Evolutionary conservation across 2,329 filamentous ascomycete genomes (phyloP).

Genomic region (Huntiella savannae): DNA sequence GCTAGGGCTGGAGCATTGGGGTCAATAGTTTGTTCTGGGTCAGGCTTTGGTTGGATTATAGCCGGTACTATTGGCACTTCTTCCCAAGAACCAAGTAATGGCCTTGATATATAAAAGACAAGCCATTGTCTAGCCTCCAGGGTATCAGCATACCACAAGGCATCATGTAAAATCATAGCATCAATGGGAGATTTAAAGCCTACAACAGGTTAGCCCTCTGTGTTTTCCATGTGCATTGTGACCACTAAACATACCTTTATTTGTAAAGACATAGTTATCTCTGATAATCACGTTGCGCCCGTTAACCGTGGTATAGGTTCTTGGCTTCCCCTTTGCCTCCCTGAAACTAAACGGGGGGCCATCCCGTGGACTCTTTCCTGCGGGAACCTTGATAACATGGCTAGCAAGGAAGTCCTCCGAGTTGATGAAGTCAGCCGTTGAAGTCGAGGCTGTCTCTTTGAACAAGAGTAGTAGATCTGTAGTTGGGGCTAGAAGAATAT

Average conservation of each 20-base stretch:
- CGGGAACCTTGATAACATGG: conserved; percentile 59
- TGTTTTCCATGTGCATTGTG: neutral
- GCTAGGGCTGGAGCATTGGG: conserved; percentile 12
- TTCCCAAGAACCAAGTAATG: conserved; percentile 69
- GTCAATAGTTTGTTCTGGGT: too few relatives aligned
- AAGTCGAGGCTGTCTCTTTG: conserved; percentile 71
- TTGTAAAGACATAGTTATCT: conserved; percentile 81
- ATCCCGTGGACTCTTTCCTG: conserved; percentile 29
- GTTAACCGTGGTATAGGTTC: conserved; percentile 84
- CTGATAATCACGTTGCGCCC: conserved; percentile 87
- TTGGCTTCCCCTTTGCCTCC: conserved; percentile 80
- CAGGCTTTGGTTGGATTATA: conserved; percentile 16
- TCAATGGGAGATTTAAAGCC: conserved; percentile 86
- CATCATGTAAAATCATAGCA: conserved; percentile 67
- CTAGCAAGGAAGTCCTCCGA: conserved; percentile 92
- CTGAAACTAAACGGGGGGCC: conserved; percentile 42
- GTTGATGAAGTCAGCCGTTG: conserved; percentile 61
- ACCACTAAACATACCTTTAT: conserved; percentile 50
- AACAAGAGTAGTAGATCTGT: conserved; percentile 80
- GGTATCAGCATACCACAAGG: conserved; percentile 75
- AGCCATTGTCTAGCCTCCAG: conserved; percentile 86
- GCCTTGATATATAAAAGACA: conserved; percentile 85
- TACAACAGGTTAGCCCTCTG: conserved; percentile 19
- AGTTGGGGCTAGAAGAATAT: conserved; percentile 82
- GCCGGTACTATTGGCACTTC: conserved; percentile 54